phyloP scores from a whole-genome alignment of 108 stramenopile genomes.

The Cyclotella distinguenda region DNA sequence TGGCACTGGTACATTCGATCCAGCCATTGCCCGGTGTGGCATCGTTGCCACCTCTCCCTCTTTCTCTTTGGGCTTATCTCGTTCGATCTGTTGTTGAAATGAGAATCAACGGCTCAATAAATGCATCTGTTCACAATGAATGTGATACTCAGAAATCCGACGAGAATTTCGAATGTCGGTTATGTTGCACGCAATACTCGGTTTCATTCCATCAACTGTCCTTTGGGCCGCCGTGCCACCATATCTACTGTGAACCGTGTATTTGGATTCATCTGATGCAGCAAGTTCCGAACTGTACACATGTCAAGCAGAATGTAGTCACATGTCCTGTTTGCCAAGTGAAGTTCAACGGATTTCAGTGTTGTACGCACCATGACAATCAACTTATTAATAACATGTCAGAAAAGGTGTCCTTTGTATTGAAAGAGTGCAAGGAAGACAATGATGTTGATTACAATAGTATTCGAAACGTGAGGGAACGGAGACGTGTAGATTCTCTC shows the following conservation, averaged over 20 bases:
- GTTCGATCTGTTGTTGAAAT: conserved; percentile 65
- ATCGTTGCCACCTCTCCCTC: conserved; percentile 34
- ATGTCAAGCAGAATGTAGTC: conserved; percentile 45
- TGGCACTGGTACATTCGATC: conserved; percentile 55
- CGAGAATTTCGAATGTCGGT: background rate
- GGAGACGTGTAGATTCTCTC: conserved; percentile 45
- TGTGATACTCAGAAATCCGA: background rate
- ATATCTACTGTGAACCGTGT: conserved; percentile 62
- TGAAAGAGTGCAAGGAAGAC: conserved; percentile 10
- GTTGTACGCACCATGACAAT: background rate
- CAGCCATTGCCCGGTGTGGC: background rate
- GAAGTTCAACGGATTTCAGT: conserved; percentile 15
- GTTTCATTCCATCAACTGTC: background rate
- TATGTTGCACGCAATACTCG: conserved; percentile 1
- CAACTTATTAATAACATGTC: background rate
- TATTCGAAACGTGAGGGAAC: conserved; percentile 2
- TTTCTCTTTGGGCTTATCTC: conserved; percentile 60
- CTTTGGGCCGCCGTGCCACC: conserved; percentile 52
- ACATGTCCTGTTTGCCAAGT: conserved; percentile 49
- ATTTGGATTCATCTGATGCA: conserved; percentile 65
- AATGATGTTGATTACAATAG: background rate
- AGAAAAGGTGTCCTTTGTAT: too few relatives aligned
- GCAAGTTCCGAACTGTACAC: conserved; percentile 37
- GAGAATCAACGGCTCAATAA: conserved; percentile 45
- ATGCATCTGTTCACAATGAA: background rate